Base-by-base conservation (phyloP, 129 eudicot species). In the Centrapalus pauciflorus region DNA sequence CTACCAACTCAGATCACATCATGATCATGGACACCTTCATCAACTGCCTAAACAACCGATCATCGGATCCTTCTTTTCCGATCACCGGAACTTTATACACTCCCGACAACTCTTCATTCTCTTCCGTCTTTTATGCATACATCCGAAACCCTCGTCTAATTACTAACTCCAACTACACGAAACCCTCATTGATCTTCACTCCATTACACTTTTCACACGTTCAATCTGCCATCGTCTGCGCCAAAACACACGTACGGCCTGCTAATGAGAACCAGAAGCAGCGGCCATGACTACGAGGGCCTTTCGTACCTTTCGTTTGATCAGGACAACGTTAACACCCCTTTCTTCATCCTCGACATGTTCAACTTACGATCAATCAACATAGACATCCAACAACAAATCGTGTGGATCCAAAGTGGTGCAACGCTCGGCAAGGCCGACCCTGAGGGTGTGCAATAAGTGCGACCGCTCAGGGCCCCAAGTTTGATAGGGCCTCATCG, bases 241-340 rank as follows among this genome's bases (percentile, higher is more conserved):
- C 48, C 3, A 7, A 10, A 54, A 5, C 12, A 64, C 34, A 64
- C 29, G 65, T n/a, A n/a, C n/a, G n/a, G 33, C 4, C 1, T 73
- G 17, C 66, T 17, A 43, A 64, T 73, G 43, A 38, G 71, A 52
- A 64, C 34, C 8, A 48, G 78, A 55, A 54, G 72, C 20, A 71
- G 72, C 0, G 78, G 72, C 4, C 78, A 64, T 51, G 77, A 73
- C 26, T 73, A 50, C 1, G 77, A 73, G 29, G 77, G 77, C 1
- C 71, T 73, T 10, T 73, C 77, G 0, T 62, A 72, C 52, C 55
- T 34, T 1, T 55, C 43, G 6, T 0, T 19, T 17, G 12, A 13
- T n/a, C n/a, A n/a, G n/a, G n/a, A n/a, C 1, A 37, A 35, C 4
- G 13, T 2, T 16, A 19, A 4, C 5, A 28, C 11, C 0, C 77